Conservation (phyloP, 2,329 filamentous ascomycete species). For the Colletotrichum paranaense region DNA sequence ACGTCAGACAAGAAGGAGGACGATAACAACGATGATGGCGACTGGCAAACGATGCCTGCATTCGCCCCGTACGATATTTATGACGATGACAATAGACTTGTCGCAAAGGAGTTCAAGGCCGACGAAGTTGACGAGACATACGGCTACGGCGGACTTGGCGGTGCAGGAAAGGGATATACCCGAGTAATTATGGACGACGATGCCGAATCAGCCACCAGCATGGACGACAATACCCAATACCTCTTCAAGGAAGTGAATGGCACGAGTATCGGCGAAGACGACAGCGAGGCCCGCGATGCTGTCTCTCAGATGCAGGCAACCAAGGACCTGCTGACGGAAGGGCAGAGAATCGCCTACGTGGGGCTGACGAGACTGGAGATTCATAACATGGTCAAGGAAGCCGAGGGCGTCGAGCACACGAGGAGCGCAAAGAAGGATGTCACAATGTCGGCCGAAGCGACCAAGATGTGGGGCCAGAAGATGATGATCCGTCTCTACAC, state of each 20-base stretch:
- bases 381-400: constrained; percentile 78
- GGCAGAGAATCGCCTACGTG: constrained; percentile 95
- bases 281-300: constrained; percentile 87
- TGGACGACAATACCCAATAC: constrained; percentile 98
- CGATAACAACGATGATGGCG: constrained; percentile 69
- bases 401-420: constrained; percentile 69
- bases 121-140: constrained; percentile 76
- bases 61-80: constrained; percentile 95
- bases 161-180: constrained; percentile 95
- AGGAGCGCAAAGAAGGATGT: constrained; percentile 79
- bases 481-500: constrained; percentile 96
- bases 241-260: constrained; percentile 82
- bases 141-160: constrained; percentile 82
- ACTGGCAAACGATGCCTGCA: constrained; percentile 95
- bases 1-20: constrained; percentile 66
- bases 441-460: constrained; percentile 76
- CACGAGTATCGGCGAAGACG: constrained; percentile 71
- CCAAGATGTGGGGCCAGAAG: constrained; percentile 97
- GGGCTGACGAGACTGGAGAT: constrained; percentile 87
- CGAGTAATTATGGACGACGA: constrained; percentile 96
- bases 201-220: constrained; percentile 90
- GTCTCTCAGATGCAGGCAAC: constrained; percentile 94
- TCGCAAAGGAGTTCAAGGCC: constrained; percentile 82
- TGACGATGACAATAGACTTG: constrained; percentile 88
- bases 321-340: constrained; percentile 93